Percentiles rank a stretch among this genome's conserved stretches.
Conservation (phyloP, 1,284 basidiomycete species). For the Apiotrichum domesticum region DNA sequence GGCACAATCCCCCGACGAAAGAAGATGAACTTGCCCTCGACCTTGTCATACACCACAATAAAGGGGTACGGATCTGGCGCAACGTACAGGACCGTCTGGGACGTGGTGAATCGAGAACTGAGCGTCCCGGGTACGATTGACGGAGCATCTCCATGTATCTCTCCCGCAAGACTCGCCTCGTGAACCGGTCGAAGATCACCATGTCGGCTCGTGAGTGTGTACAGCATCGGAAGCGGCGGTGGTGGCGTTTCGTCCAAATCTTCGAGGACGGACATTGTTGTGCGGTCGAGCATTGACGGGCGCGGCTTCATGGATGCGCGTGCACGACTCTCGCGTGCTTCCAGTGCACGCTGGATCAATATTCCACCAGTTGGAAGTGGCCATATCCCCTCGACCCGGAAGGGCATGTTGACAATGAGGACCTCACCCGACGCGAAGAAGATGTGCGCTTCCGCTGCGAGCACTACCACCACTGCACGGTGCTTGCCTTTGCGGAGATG, state of each 20-base stretch:
- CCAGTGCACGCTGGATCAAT: conserved; percentile 58
- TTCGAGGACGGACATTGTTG: conserved; percentile 28
- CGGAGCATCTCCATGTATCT: neutral
- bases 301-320: neutral
- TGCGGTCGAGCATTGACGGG: conserved; percentile 22
- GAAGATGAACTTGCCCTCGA: conserved; percentile 31
- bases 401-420: conserved; percentile 73
- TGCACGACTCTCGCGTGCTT: conserved; percentile 16
- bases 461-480: conserved; percentile 68
- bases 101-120: neutral
- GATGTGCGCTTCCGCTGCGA: conserved; percentile 66
- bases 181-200: conserved; percentile 63
- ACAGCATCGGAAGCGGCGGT: conserved; percentile 65
- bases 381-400: conserved; percentile 71
- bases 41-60: conserved; percentile 27
- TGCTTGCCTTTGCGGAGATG: neutral
- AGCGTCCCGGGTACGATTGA: neutral
- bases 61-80: conserved; percentile 30
- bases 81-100: conserved; percentile 21
- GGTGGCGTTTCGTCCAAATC: conserved; percentile 64
- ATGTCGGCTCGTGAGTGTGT: conserved; percentile 66
- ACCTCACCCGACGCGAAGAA: conserved; percentile 67
- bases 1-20: conserved; percentile 23
- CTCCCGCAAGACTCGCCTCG: conserved; percentile 22
- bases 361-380: conserved; percentile 51